phyloP scores from a whole-genome alignment of 2,329 filamentous ascomycete species.

The Colletotrichum lentis region DNA sequence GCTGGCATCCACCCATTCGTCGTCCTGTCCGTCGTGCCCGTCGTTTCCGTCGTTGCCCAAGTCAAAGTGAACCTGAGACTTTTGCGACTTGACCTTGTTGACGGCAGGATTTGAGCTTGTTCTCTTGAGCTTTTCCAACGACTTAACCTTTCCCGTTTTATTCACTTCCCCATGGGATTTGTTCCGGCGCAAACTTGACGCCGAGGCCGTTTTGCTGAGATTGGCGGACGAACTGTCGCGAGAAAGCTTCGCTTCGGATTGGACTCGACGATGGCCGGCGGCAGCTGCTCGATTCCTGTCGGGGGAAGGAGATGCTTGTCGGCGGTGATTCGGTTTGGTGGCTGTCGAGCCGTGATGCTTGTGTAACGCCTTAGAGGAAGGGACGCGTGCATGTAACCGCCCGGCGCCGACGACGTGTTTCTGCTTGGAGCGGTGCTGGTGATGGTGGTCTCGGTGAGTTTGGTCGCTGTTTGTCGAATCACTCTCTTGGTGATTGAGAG shows the following conservation, averaged over 20 bases:
- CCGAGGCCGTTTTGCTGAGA: slow-evolving; percentile 63
- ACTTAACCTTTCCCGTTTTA: slow-evolving; percentile 56
- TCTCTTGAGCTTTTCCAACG: slow-evolving; percentile 62
- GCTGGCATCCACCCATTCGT: slow-evolving; percentile 74
- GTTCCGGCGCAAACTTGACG: slow-evolving; percentile 67
- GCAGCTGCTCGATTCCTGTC: slow-evolving; percentile 45
- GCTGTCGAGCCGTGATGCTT: slow-evolving; percentile 51
- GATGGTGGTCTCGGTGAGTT: slow-evolving; percentile 43
- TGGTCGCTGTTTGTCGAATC: slow-evolving; percentile 50
- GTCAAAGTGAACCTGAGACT: slow-evolving; percentile 69
- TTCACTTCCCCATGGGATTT: slow-evolving; percentile 65
- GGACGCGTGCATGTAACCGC: slow-evolving; percentile 61
- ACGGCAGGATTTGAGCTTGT: slow-evolving; percentile 60
- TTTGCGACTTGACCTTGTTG: slow-evolving; percentile 53
- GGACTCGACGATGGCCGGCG: slow-evolving; percentile 42
- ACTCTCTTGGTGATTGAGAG: slow-evolving; percentile 48
- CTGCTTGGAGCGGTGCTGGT: slow-evolving; percentile 43
- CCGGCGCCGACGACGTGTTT: slow-evolving; percentile 57
- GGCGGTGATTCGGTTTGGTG: slow-evolving; percentile 52
- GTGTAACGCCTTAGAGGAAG: slow-evolving; percentile 61
- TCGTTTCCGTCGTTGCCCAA: slow-evolving; percentile 57
- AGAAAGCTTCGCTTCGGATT: slow-evolving; percentile 56
- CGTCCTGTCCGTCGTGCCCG: slow-evolving; percentile 48
- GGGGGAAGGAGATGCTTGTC: slow-evolving; percentile 55
- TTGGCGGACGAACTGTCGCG: slow-evolving; percentile 54